Base-by-base conservation (phyloP, 2,329 filamentous ascomycete species). In the Periconia sp. region DNA sequence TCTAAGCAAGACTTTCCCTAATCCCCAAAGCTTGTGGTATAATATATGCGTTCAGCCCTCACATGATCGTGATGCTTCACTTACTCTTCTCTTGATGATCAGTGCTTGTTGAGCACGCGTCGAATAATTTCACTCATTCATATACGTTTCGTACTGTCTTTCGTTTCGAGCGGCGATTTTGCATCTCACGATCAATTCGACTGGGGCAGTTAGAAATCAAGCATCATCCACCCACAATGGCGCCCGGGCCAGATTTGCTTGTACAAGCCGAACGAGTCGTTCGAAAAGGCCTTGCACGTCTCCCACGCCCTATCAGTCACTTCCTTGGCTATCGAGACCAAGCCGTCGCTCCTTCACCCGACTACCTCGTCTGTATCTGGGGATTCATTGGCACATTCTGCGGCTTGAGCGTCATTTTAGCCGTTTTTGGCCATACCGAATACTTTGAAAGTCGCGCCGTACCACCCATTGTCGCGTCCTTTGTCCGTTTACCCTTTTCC, bases 251-350 rank as follows among this genome's bases (percentile, higher is more conserved):
- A 31, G 68, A 71, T 47, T 60, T 63, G 15, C 55, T 68, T 14
- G 64, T 70, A 14, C 63, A 61, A 19, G 64, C 53, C 20, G 68
- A 71, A 45, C 66, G 62, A 31, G 44, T 55, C 17, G 65, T 71
- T 69, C 67, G 69, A 41, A 57, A 51, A 18, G 61, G 56, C 17
- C 63, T 72, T 44, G 47, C 64, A 11, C 61, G 78, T 41, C 69
- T 95, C 1, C 91, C 91, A 0, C 77, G 77, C 52, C 82, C 82
- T 1, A 65, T 93, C 23, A 82, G 88, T n/a, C 83, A 85, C 62
- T 88, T 90, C 66, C 75, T 95, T 6, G 77, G 77, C 41, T 73
- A 77, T 49, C 69, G 77, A 27, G 60, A 65, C 15, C 57, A 67
- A 33, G 55, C 69, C 10, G 49, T 58, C n/a, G 51, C 65, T 33